Evolutionary conservation across 495 filamentous ascomycete genomes (phyloP), one percentile per base, ranked within the genome.

Genomic region (Penicillium parvum): DNA sequence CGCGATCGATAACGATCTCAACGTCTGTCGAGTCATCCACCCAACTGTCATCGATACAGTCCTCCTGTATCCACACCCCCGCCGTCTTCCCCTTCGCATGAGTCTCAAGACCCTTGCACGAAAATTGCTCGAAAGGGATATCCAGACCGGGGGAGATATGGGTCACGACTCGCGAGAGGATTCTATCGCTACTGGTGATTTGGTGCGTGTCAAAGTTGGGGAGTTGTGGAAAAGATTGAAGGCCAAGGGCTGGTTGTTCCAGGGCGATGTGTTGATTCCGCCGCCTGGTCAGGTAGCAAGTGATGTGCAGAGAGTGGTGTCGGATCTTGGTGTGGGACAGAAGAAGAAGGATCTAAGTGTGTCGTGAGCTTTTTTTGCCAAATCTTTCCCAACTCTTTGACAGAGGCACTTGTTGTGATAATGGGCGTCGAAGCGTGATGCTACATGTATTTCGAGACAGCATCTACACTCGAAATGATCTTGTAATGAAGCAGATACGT

Each of bases 1-100:
- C 63, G 90, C 87, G 5, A 79, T 97, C 7, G 92, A 97, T 55
- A 98, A 98, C 57, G 92, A 98, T 56, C 74, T 98, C 16, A 92
- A 92, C 57, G 76, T 81, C 10, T 68, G 82, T 33, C 81, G 92
- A 9, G 73, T 98, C 30, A 81, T 94, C 32, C 92, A 98, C 53
- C 85, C 83, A 0, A 83, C 76, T 1, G 74, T 96, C 33, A 75
- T 97, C 50, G 92, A 99, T 64, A 95, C 90, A 2, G 78, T 86
- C 16, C 65, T 96, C 0, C 76, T 96, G 0, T 98, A 78, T 58
- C 90, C 90, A 0, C 85, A 92, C 50, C 77, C 66, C 14, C 67
- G 88, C 7, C 40, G 49, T 10, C 68, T 96, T 2, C 92, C 92
- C 0, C 66, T 79, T 33, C 82, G 94, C 20, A 74, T 84, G 61